phyloP scores from a whole-genome alignment of 1,284 basidiomycete genomes.

The Austroboletus niveus region DNA sequence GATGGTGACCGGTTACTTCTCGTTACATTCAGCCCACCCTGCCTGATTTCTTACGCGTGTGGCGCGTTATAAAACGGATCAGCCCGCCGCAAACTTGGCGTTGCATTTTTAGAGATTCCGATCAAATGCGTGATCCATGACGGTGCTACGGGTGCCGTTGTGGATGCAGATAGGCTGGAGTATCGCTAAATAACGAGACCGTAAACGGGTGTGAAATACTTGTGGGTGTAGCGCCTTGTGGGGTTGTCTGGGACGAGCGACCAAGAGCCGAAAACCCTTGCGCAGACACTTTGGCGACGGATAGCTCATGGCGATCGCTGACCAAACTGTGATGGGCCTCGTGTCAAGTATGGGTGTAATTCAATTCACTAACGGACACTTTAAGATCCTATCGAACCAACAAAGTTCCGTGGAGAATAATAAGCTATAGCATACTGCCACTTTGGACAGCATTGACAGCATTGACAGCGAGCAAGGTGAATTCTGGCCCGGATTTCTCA shows the following conservation, averaged over 20 bases:
- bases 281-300: constrained; percentile 13
- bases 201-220: constrained; percentile 7
- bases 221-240: constrained; percentile 7
- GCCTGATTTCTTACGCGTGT: constrained; percentile 3
- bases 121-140: constrained; percentile 12
- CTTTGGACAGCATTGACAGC: constrained; percentile 7
- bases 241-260: constrained; percentile 9
- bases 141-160: constrained; percentile 13
- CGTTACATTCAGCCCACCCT: constrained; percentile 2
- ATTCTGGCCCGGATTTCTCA: constrained; percentile 9
- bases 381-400: constrained; percentile 13
- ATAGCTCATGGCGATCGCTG: constrained; percentile 21
- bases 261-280: constrained; percentile 22
- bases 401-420: constrained; percentile 5
- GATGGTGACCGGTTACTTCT: constrained; percentile 3
- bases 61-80: constrained; percentile 11
- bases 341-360: constrained; percentile 14
- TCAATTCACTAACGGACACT: constrained; percentile 15
- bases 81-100: constrained; percentile 10
- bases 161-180: constrained; percentile 2
- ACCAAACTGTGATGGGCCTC: constrained; percentile 18
- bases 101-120: constrained; percentile 5
- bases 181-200: constrained; percentile 4
- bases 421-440: constrained; percentile 1
- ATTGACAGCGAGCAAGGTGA: constrained; percentile 14